A percentile compares a stretch with the other conserved stretches of the same genome.
Conservation (phyloP, 73 alveolate genomes). For the Paramecium sonneborni region DNA sequence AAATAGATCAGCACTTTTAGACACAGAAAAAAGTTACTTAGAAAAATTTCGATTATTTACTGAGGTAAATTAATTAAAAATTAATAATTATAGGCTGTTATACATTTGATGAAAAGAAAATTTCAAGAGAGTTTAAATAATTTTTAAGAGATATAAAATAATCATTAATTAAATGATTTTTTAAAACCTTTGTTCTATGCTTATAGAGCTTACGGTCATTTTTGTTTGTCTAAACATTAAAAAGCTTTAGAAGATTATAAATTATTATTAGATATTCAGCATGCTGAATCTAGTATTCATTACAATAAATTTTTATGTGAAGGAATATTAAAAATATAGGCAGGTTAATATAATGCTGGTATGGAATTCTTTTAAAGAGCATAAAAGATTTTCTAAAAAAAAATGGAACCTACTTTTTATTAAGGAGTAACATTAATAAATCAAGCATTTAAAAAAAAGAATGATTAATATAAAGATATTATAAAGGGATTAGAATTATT, state of each 20-base stretch:
- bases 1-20: constrained; percentile 64
- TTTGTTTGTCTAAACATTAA: constrained; percentile 65
- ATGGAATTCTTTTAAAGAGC: constrained; percentile 60
- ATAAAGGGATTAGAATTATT: constrained; percentile 46
- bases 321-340: constrained; percentile 58
- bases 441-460: constrained; percentile 40
- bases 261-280: neutral
- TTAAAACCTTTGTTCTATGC: constrained; percentile 64
- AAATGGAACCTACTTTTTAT: constrained; percentile 70
- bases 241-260: constrained; percentile 69
- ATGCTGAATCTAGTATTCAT: constrained; percentile 52
- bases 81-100: constrained; percentile 30
- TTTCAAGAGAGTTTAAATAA: constrained; percentile 56
- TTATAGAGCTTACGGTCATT: constrained; percentile 69
- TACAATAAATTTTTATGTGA: constrained; percentile 66
- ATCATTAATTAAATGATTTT: constrained; percentile 61
- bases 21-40: constrained; percentile 59
- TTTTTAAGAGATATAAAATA: constrained; percentile 24
- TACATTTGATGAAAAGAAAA: constrained; percentile 66
- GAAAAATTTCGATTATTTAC: constrained; percentile 63
- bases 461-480: neutral
- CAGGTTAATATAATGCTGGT: constrained; percentile 60
- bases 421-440: constrained; percentile 65
- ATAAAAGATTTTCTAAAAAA: constrained; percentile 58
- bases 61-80: neutral